These are phyloP conservation scores for Simplicillium aogashimaense DNA, from an alignment of 2,329 filamentous ascomycete species.

Conservation along the genomic window DNA sequence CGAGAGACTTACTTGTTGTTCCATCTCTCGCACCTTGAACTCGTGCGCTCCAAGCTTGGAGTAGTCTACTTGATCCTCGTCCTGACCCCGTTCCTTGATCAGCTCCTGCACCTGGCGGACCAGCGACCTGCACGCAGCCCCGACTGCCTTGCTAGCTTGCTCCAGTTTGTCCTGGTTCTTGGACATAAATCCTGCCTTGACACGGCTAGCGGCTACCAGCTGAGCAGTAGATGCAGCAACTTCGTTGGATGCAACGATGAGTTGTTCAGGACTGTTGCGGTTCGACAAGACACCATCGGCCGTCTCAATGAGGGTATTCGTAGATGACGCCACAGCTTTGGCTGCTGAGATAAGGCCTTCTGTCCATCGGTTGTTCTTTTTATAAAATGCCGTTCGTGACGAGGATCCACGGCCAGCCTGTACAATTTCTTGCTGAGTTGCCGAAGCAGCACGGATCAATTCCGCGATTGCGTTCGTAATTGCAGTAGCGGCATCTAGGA, in stretches of 20 bases:
- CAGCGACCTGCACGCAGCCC: slow-evolving; percentile 73
- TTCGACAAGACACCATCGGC: slow-evolving; percentile 90
- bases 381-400: slow-evolving; percentile 91
- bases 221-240: slow-evolving; percentile 94
- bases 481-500: slow-evolving; percentile 83
- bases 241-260: slow-evolving; percentile 96
- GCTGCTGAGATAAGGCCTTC: slow-evolving; percentile 95
- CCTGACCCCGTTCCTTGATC: slow-evolving; percentile 76
- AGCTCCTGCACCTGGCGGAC: slow-evolving; percentile 92
- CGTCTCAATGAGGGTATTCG: slow-evolving; percentile 94
- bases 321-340: slow-evolving; percentile 88
- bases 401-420: slow-evolving; percentile 81
- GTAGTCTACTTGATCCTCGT: slow-evolving; percentile 83
- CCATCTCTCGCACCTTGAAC: slow-evolving; percentile 98
- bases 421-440: slow-evolving; percentile 92
- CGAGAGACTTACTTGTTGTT: slow-evolving; percentile 70
- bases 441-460: slow-evolving; percentile 89
- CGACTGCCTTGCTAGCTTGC: slow-evolving; percentile 85
- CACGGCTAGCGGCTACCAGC: slow-evolving; percentile 86
- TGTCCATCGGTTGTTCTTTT: slow-evolving; percentile 99
- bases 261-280: slow-evolving; percentile 88
- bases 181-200: slow-evolving; percentile 97
- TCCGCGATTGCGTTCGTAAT: slow-evolving; percentile 91
- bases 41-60: slow-evolving; percentile 81
- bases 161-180: slow-evolving; percentile 91